Conservation (phyloP, 2,329 filamentous ascomycete genomes). For the Aspergillus uvarum region DNA sequence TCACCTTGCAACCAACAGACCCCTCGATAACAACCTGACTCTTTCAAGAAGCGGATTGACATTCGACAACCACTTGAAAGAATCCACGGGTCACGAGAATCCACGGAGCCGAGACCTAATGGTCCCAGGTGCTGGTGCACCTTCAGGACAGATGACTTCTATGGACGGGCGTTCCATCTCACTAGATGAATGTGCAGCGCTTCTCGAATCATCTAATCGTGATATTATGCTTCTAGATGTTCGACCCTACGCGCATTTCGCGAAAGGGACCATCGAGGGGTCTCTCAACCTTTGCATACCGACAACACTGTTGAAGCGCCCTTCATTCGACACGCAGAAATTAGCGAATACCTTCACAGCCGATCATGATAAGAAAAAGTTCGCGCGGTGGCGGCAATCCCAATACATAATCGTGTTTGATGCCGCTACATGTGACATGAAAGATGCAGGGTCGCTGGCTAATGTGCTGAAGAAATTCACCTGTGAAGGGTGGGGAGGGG, state of each 20-base stretch:
- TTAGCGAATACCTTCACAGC: conserved; percentile 81
- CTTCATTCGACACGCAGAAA: conserved; percentile 86
- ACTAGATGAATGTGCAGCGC: conserved; percentile 49
- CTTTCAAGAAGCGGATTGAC: conserved; percentile 55
- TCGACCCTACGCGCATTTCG: conserved; percentile 80
- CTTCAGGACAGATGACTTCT: background rate
- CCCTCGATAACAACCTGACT: conserved; percentile 76
- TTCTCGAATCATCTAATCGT: conserved; percentile 54
- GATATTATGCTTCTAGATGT: conserved; percentile 76
- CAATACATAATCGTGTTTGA: conserved; percentile 87
- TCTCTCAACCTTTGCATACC: conserved; percentile 93
- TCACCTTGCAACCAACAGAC: conserved; percentile 59
- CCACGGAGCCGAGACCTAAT: conserved; percentile 16
- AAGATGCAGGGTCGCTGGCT: conserved; percentile 75
- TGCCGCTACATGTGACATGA: conserved; percentile 69
- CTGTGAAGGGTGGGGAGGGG: conserved; percentile 75
- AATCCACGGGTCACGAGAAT: conserved; percentile 21
- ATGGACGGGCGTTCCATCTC: conserved; percentile 39
- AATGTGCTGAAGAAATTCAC: conserved; percentile 94
- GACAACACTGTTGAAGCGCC: conserved; percentile 85
- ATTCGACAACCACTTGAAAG: conserved; percentile 20
- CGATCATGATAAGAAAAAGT: conserved; percentile 66
- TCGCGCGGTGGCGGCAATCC: conserved; percentile 72
- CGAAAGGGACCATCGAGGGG: conserved; percentile 70
- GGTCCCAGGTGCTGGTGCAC: conserved; percentile 3